Conservation (phyloP, 345 rosid species). For the Syzygium oleosum region DNA sequence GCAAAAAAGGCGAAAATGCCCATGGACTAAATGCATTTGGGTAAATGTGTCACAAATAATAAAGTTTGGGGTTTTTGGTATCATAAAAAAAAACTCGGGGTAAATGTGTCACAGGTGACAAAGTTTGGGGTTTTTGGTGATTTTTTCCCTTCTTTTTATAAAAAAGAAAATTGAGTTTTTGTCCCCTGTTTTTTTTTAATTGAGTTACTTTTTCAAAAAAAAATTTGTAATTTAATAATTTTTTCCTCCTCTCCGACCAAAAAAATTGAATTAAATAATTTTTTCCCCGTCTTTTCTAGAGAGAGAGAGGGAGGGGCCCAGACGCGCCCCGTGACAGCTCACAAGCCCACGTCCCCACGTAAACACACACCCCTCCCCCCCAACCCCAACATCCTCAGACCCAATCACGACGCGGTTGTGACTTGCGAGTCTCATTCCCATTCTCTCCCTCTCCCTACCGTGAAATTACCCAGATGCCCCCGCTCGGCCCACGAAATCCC, state of each 20-base stretch:
- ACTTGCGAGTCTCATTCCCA: background rate
- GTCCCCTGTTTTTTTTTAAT: background rate
- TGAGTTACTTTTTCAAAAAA: background rate
- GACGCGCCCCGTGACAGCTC: background rate
- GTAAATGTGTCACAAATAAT: too few species aligned
- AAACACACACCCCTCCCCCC: background rate
- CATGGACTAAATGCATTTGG: too few species aligned
- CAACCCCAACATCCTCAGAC: background rate
- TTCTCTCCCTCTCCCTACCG: background rate
- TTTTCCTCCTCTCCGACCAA: background rate
- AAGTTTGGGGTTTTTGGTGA: too few species aligned
- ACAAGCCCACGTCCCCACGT: background rate
- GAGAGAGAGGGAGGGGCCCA: background rate
- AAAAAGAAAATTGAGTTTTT: too few species aligned
- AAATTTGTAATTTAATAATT: fast-evolving
- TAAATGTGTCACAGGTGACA: too few species aligned
- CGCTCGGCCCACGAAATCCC: background rate
- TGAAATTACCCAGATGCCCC: background rate
- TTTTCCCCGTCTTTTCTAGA: background rate
- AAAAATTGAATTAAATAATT: fast-evolving
- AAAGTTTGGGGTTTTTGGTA: too few species aligned
- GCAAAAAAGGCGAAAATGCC: too few species aligned
- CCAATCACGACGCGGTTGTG: background rate
- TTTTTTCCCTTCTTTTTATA: too few species aligned
- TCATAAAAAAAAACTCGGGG: too few species aligned